Conservation (phyloP, 345 rosid genomes). For the Laguncularia racemosa region DNA sequence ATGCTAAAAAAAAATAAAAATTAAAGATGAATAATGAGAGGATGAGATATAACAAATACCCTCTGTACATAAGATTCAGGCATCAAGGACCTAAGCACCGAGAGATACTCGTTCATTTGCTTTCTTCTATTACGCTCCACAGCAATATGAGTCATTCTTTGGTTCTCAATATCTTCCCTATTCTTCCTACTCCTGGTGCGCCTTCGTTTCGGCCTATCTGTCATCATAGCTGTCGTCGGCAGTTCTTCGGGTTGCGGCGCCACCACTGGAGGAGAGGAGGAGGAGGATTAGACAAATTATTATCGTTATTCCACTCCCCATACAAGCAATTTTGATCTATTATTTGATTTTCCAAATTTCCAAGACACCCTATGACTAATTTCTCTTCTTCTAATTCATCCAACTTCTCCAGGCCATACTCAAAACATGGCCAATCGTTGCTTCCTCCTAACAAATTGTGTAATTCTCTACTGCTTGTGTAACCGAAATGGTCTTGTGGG, state of each 20-base stretch:
- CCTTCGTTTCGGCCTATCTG: constrained; percentile 42
- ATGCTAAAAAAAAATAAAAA: neutral
- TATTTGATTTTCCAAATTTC: constrained; percentile 29
- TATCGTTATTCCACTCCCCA: constrained; percentile 18
- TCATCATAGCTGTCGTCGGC: constrained; percentile 8
- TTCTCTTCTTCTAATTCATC: constrained; percentile 9
- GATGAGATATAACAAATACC: constrained; percentile 28
- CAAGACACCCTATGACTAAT: too few species aligned
- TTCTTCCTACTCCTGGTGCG: constrained; percentile 57
- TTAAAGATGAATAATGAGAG: too few species aligned
- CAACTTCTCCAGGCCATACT: constrained; percentile 17
- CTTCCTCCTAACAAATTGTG: constrained; percentile 25
- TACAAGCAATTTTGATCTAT: constrained; percentile 21
- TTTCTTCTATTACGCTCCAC: constrained; percentile 93
- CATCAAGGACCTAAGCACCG: constrained; percentile 74
- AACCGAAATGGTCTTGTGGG: constrained; percentile 41
- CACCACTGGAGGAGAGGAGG: constrained; percentile 14
- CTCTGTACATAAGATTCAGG: constrained; percentile 80
- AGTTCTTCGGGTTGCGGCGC: constrained; percentile 17
- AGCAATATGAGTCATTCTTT: constrained; percentile 97
- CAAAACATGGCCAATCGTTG: constrained; percentile 24
- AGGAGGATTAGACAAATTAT: constrained; percentile 5
- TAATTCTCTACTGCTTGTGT: constrained; percentile 29
- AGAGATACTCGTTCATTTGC: constrained; percentile 88
- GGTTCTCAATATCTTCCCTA: constrained; percentile 78